phyloP scores from a whole-genome alignment of 2,329 filamentous ascomycete genomes.

The Ilyonectria mors-panacis region DNA sequence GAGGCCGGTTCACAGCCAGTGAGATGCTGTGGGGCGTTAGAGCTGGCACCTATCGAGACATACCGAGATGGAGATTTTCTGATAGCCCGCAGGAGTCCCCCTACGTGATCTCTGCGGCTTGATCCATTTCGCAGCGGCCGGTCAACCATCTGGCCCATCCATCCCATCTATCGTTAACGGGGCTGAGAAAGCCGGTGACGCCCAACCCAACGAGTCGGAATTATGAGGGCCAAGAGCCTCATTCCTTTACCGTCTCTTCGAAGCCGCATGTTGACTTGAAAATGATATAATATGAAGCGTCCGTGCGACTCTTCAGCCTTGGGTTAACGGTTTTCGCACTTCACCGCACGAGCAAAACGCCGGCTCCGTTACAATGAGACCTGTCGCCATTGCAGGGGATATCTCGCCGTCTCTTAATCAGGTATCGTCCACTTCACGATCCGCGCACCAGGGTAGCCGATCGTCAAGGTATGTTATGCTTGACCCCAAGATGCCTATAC shows the following conservation, averaged over 20 bases:
- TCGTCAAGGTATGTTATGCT: background rate
- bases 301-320: background rate
- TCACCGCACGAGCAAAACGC: background rate
- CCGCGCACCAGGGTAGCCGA: background rate
- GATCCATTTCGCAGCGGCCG: background rate
- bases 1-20: background rate
- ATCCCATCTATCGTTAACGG: background rate
- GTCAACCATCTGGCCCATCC: background rate
- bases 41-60: background rate
- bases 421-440: no score
- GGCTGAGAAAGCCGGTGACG: constrained; percentile 1
- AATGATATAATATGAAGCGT: background rate
- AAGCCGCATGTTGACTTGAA: background rate
- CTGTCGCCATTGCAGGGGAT: background rate
- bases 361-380: background rate
- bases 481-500: background rate
- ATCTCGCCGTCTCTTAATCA: background rate
- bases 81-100: background rate
- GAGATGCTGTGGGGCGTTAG: background rate
- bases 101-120: background rate
- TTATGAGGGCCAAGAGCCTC: background rate
- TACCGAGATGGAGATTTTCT: background rate
- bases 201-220: constrained; percentile 1
- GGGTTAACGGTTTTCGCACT: no score
- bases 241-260: background rate